Conservation (phyloP, 2,329 filamentous ascomycete genomes). For the Parasarocladium wereldwijsianum region DNA sequence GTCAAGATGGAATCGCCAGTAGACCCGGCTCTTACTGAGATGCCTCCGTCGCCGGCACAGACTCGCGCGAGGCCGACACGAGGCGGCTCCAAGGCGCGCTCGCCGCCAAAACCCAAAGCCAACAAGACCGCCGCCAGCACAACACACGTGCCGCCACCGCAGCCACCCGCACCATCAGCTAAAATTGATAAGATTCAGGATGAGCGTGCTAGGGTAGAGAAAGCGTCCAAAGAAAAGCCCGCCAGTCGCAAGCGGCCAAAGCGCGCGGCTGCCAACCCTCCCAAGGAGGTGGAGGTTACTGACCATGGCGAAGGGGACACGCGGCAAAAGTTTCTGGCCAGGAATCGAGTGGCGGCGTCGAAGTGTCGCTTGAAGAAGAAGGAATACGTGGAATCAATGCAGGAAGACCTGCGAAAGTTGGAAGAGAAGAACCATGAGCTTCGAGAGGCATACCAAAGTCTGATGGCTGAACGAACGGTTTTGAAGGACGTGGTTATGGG, state of each 20-base stretch:
- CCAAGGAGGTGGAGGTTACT: not conserved
- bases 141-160: not conserved
- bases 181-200: not conserved
- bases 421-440: conserved; percentile 28
- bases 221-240: not conserved
- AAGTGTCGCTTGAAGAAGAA: conserved; percentile 60
- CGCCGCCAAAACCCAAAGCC: no score
- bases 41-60: no score
- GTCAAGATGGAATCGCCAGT: not conserved
- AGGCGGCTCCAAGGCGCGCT: no score
- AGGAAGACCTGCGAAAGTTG: conserved; percentile 27
- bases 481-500: conserved; percentile 37
- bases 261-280: conserved; percentile 9
- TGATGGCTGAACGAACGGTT: conserved; percentile 28
- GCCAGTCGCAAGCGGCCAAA: conserved; percentile 5
- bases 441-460: conserved; percentile 24
- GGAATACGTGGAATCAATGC: conserved; percentile 33
- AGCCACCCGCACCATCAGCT: not conserved
- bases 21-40: not conserved
- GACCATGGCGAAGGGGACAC: conserved; percentile 15
- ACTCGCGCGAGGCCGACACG: no score
- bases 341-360: conserved; percentile 58
- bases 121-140: no score
- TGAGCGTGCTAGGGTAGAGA: not conserved
- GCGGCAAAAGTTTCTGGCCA: conserved; percentile 45